phyloP scores from a whole-genome alignment of 176 grass and related monocot species.

The Urochloa ruziziensis region DNA sequence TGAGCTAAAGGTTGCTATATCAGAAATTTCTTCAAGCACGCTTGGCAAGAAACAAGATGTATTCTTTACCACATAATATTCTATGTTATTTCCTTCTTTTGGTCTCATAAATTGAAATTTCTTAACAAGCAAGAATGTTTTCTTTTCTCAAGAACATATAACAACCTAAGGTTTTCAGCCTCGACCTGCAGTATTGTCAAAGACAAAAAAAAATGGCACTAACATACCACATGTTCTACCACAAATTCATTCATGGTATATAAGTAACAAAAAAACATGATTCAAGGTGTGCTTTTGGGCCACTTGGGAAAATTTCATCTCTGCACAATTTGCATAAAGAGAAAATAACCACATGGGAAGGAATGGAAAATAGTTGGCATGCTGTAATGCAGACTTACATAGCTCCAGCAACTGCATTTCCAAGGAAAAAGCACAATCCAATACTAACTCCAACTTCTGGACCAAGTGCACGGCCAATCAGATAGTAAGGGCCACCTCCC shows the following conservation, averaged over 20 bases:
- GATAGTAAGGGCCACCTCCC: slow-evolving; percentile 96
- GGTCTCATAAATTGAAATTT: background rate
- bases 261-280: background rate
- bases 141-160: background rate
- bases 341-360: background rate
- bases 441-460: slow-evolving; percentile 99
- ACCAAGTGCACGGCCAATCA: slow-evolving; percentile 89
- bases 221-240: background rate
- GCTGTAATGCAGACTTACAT: slow-evolving; percentile 62
- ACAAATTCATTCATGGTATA: background rate
- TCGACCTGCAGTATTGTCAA: background rate
- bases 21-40: background rate
- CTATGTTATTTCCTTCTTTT: background rate
- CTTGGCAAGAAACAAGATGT: background rate
- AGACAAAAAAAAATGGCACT: background rate
- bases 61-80: slow-evolving; percentile 14
- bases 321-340: background rate
- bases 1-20: background rate
- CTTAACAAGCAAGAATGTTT: background rate
- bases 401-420: slow-evolving; percentile 95
- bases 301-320: background rate
- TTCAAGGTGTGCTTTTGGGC: background rate
- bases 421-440: slow-evolving; percentile 95
- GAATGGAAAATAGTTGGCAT: background rate
- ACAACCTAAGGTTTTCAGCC: background rate